Percentiles rank a stretch among this genome's conserved stretches.
These are phyloP conservation scores for Phaeomoniella chlamydospora DNA, from an alignment of 2,329 filamentous ascomycete species.

Conservation along the genomic window DNA sequence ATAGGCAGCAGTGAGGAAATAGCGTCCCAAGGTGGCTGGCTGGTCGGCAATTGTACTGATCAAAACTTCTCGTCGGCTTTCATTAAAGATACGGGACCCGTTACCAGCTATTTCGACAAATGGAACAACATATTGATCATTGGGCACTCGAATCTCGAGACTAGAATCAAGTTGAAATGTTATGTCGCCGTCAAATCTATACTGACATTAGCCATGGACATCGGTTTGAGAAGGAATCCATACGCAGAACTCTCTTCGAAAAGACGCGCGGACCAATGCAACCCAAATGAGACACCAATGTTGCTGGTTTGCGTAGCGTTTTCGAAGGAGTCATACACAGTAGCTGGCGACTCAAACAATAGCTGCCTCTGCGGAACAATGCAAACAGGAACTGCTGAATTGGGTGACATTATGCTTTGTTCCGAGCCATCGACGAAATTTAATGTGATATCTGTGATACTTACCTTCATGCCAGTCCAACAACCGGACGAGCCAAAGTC, in stretches of 20 bases:
- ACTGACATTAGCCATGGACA: neutral
- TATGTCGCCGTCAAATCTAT: conserved; percentile 6
- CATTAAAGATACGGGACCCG: neutral
- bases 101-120: conserved; percentile 8
- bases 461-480: conserved; percentile 9
- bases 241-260: neutral
- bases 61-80: conserved; percentile 9
- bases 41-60: conserved; percentile 13
- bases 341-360: too few relatives aligned
- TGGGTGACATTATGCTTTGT: conserved; percentile 4
- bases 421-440: conserved; percentile 14
- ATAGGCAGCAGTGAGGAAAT: conserved; percentile 17
- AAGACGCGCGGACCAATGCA: neutral
- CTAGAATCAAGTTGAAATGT: conserved; percentile 8
- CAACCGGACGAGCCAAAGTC: conserved; percentile 4
- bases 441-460: conserved; percentile 11
- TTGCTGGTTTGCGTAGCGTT: neutral
- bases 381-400: too few relatives aligned
- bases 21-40: conserved; percentile 12
- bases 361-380: too few relatives aligned
- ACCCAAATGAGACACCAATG: neutral
- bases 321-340: too few relatives aligned
- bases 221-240: neutral
- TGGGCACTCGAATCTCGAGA: conserved; percentile 13
- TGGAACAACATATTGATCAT: conserved; percentile 17